phyloP scores from a whole-genome alignment of 495 filamentous ascomycete species.

The Penicillium herquei region DNA sequence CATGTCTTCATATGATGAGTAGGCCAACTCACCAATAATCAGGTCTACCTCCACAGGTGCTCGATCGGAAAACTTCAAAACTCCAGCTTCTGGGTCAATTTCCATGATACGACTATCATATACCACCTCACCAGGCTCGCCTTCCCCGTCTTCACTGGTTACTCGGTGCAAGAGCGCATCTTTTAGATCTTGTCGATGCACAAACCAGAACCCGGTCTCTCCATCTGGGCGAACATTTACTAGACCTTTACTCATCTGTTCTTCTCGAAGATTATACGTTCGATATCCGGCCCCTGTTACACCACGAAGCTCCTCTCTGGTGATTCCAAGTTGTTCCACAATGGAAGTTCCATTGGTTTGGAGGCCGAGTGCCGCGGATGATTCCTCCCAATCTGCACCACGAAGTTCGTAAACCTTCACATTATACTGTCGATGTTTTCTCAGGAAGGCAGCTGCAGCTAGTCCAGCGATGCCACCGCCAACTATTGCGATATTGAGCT shows the following conservation, averaged over 20 bases:
- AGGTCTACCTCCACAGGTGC: conserved; percentile 2
- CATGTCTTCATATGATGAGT: background rate
- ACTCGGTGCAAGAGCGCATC: conserved; percentile 3
- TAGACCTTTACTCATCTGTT: conserved; percentile 3
- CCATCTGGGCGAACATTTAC: conserved; percentile 1
- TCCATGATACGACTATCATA: conserved; percentile 7
- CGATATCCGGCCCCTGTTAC: conserved; percentile 4
- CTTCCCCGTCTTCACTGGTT: background rate
- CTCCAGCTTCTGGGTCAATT: conserved; percentile 5
- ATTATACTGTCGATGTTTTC: conserved; percentile 4
- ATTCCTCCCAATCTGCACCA: conserved; percentile 2
- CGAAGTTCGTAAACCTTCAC: conserved; percentile 11
- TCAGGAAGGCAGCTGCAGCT: conserved; percentile 8
- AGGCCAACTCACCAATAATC: conserved; percentile 6
- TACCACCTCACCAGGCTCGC: background rate
- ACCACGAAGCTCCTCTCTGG: conserved; percentile 4
- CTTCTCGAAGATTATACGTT: conserved; percentile 7
- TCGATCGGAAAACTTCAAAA: conserved; percentile 4
- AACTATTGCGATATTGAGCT: conserved; percentile 5
- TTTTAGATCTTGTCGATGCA: conserved; percentile 11
- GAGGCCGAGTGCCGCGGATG: conserved; percentile 4
- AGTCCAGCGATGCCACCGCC: conserved; percentile 10
- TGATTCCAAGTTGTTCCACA: conserved; percentile 9
- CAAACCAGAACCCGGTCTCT: conserved; percentile 8
- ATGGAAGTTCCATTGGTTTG: conserved; percentile 5